A percentile compares a stretch with the other conserved stretches of the same genome.
These are phyloP conservation scores for Clitopilus passeckerianus DNA, from an alignment of 768 basidiomycete species.

Conservation along the genomic window DNA sequence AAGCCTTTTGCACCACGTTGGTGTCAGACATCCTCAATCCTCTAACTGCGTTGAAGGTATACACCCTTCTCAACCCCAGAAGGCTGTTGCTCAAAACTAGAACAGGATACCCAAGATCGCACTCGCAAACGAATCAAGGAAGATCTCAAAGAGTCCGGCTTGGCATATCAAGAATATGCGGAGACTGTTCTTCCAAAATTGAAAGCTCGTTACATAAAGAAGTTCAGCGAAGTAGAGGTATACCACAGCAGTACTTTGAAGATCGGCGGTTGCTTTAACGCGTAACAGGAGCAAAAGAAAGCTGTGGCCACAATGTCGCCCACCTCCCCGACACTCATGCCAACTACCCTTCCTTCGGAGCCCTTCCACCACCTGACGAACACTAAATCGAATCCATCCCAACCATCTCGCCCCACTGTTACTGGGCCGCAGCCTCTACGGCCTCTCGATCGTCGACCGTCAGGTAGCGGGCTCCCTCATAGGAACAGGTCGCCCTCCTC, in stretches of 20 bases:
- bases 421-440: constrained; percentile 72
- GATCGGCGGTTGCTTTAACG: background rate
- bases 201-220: constrained; percentile 76
- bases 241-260: constrained; percentile 8
- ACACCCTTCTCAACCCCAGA: background rate
- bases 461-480: constrained; percentile 44
- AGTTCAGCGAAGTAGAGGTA: constrained; percentile 87
- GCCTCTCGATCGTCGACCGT: constrained; percentile 71
- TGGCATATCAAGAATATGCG: constrained; percentile 76
- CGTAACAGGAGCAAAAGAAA: constrained; percentile 60
- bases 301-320: constrained; percentile 31
- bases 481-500: constrained; percentile 78
- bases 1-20: constrained; percentile 73
- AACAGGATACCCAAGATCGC: constrained; percentile 83
- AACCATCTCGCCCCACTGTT: constrained; percentile 47
- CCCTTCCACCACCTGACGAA: constrained; percentile 25
- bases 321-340: constrained; percentile 21
- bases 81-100: background rate
- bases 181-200: constrained; percentile 77
- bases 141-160: constrained; percentile 76
- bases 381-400: constrained; percentile 40
- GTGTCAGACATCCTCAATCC: constrained; percentile 69
- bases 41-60: constrained; percentile 62
- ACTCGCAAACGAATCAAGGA: constrained; percentile 91
- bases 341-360: constrained; percentile 29